Conservation (phyloP, 225 moss, liverwort and hornwort species). For the Marchantia polymorpha region DNA sequence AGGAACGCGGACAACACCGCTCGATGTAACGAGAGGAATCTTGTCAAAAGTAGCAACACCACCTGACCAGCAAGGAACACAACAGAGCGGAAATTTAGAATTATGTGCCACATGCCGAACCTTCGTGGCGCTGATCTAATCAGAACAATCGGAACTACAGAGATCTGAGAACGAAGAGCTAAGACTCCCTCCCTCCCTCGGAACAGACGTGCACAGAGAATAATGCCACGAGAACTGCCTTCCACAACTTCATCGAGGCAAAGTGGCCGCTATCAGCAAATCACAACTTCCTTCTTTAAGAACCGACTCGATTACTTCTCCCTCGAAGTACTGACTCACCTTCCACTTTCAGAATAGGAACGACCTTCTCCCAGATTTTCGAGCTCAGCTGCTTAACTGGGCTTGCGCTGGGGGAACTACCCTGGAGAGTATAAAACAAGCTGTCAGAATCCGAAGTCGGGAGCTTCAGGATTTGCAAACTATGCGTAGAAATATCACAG, state of each 20-base stretch:
- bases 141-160: too few relatives aligned
- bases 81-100: too few relatives aligned
- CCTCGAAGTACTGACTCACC: constrained; percentile 31
- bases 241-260: not conserved
- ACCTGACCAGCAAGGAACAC: constrained; percentile 37
- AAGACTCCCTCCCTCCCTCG: too few relatives aligned
- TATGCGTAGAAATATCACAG: not conserved
- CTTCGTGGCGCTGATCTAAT: too few relatives aligned
- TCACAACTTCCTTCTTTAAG: too few relatives aligned
- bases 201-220: too few relatives aligned
- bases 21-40: constrained; percentile 54
- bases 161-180: too few relatives aligned
- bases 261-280: not conserved
- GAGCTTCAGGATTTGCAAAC: not conserved
- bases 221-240: too few relatives aligned
- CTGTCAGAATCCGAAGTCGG: not conserved
- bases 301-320: not conserved
- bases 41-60: constrained; percentile 65
- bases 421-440: constrained; percentile 32
- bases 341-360: constrained; percentile 75
- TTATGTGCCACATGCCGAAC: too few relatives aligned
- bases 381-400: constrained; percentile 90
- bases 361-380: constrained; percentile 90
- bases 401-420: constrained; percentile 49
- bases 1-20: constrained; percentile 56